Percentiles rank a stretch among this genome's conserved stretches.
Evolutionary conservation across 805 yeast species (phyloP).

Genomic region (Saccharomycopsis sp.): DNA sequence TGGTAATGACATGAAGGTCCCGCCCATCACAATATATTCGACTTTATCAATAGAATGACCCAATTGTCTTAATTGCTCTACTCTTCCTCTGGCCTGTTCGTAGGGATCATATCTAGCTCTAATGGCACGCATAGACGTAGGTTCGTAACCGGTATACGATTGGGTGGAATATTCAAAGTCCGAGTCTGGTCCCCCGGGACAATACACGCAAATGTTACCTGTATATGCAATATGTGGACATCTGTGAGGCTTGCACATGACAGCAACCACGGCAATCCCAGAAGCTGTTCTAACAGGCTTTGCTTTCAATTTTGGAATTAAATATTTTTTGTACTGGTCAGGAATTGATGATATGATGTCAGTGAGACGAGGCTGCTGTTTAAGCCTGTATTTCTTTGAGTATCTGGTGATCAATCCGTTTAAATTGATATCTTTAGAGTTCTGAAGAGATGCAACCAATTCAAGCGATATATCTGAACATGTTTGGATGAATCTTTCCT

Average conservation of each 20-base stretch:
- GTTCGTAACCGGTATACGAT: constrained; percentile 97
- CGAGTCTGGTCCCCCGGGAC: constrained; percentile 99
- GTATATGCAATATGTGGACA: constrained; percentile 99
- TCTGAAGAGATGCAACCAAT: constrained; percentile 68
- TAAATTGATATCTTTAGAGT: constrained; percentile 73
- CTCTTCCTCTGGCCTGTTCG: constrained; percentile 96
- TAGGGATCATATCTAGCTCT: constrained; percentile 97
- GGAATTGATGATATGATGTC: constrained; percentile 95
- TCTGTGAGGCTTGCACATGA: constrained; percentile 98
- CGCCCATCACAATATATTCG: constrained; percentile 98
- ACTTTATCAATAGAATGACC: constrained; percentile 98
- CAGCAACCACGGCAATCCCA: constrained; percentile 98
- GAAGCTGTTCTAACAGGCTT: constrained; percentile 98
- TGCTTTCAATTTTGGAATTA: constrained; percentile 92
- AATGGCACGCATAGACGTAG: constrained; percentile 99
- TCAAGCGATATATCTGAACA: constrained; percentile 89
- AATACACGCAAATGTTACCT: constrained; percentile 95
- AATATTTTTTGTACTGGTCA: constrained; percentile 86
- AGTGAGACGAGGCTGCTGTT: constrained; percentile 88
- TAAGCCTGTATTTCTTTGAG: constrained; percentile 85
- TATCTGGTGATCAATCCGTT: constrained; percentile 82
- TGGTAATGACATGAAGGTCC: constrained; percentile 95
- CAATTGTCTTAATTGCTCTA: constrained; percentile 88
- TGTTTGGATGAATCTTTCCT: constrained; percentile 86
- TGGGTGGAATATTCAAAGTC: constrained; percentile 98